phyloP scores from a whole-genome alignment of 2,329 filamentous ascomycete species.

The Coniochaeta pulveracea region DNA sequence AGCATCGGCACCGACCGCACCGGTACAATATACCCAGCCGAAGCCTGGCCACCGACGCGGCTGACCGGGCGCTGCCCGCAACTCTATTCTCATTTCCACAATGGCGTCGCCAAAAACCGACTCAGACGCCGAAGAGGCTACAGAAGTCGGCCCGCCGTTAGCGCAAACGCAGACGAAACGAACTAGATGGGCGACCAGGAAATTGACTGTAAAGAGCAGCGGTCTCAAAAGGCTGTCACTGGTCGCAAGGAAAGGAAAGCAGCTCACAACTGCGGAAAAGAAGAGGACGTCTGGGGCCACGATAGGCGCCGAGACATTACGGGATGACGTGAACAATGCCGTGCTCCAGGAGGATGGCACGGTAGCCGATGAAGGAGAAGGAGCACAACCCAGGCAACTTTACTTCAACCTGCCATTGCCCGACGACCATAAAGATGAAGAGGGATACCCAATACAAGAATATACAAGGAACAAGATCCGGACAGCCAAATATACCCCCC shows the following conservation, averaged over 20 bases:
- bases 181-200: slow-evolving; percentile 93
- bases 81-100: slow-evolving; percentile 13
- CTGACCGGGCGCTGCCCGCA: slow-evolving; percentile 31
- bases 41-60: slow-evolving; percentile 28
- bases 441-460: slow-evolving; percentile 58
- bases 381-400: slow-evolving; percentile 43
- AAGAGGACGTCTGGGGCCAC: slow-evolving; percentile 44
- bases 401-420: slow-evolving; percentile 86
- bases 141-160: slow-evolving; percentile 7
- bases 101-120: slow-evolving; percentile 22
- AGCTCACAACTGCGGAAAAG: slow-evolving; percentile 56
- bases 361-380: slow-evolving; percentile 24
- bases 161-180: slow-evolving; percentile 63
- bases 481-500: slow-evolving; percentile 91
- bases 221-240: slow-evolving; percentile 73
- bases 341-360: slow-evolving; percentile 21
- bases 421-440: slow-evolving; percentile 61
- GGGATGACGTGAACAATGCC: too few relatives aligned
- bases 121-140: slow-evolving; percentile 10
- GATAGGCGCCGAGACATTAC: slow-evolving; percentile 18
- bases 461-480: slow-evolving; percentile 94
- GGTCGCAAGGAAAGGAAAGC: slow-evolving; percentile 62
- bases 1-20: too few relatives aligned
- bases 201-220: slow-evolving; percentile 64
- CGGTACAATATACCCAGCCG: too few relatives aligned